These are phyloP conservation scores for Alternaria sp. DNA, from an alignment of 2,329 filamentous ascomycete species.

Conservation along the genomic window DNA sequence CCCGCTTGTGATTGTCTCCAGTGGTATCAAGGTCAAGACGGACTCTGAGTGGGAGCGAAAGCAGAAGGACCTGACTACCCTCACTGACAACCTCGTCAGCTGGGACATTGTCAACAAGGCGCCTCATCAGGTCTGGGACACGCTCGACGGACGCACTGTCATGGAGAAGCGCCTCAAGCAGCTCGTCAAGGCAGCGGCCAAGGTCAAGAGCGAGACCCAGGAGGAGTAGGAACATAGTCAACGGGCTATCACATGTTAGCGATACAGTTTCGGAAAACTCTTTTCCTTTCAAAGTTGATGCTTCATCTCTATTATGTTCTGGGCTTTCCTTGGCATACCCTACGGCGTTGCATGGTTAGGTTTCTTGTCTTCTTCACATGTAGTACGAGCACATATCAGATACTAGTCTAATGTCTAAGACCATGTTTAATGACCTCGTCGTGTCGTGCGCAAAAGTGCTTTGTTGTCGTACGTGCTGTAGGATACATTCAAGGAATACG, in stretches of 20 bases:
- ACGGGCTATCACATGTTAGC: background rate
- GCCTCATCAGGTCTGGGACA: constrained; percentile 86
- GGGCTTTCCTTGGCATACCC: constrained; percentile 15
- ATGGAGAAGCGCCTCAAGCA: constrained; percentile 81
- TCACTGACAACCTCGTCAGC: constrained; percentile 77
- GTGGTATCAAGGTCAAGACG: constrained; percentile 71
- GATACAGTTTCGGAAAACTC: background rate
- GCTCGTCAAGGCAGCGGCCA: constrained; percentile 59
- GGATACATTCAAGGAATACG: background rate
- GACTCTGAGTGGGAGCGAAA: constrained; percentile 79
- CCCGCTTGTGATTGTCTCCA: constrained; percentile 81
- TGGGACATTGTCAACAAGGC: constrained; percentile 90
- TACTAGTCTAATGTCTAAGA: constrained; percentile 1
- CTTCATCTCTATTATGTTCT: background rate
- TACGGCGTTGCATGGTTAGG: constrained; percentile 1
- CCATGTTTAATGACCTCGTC: background rate
- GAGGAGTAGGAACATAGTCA: no score
- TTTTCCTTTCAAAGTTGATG: background rate
- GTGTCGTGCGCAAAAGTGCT: background rate
- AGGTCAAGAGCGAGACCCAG: constrained; percentile 15
- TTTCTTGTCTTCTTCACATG: background rate
- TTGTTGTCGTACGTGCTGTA: background rate
- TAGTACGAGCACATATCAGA: constrained; percentile 8
- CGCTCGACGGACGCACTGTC: constrained; percentile 70
- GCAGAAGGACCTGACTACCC: constrained; percentile 80